Conservation (phyloP, 202 grass and related monocot genomes). For the Setaria italica region DNA sequence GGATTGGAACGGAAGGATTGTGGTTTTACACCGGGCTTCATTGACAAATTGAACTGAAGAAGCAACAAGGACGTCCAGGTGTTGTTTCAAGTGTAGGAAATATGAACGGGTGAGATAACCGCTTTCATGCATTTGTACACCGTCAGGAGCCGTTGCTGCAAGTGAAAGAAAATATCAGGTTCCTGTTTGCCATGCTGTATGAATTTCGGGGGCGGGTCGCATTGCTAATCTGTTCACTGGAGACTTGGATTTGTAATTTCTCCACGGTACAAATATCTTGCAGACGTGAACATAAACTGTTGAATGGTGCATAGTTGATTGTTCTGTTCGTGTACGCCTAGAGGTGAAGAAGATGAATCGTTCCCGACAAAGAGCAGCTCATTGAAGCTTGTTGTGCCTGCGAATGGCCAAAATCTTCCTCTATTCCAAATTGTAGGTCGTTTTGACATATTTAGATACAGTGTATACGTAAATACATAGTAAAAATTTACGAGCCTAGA, state of each 20-base stretch:
- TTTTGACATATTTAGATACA: too few relatives aligned
- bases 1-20: not conserved
- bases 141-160: not conserved
- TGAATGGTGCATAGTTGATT: too few relatives aligned
- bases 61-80: not conserved
- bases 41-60: constrained; percentile 18
- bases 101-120: not conserved
- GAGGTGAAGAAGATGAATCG: not conserved
- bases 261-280: not conserved
- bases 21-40: constrained; percentile 1
- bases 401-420: not conserved
- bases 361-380: not conserved
- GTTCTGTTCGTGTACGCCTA: not conserved
- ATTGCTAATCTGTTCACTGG: not conserved
- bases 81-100: not conserved
- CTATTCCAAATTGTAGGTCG: too few relatives aligned
- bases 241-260: constrained; percentile 6
- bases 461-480: too few relatives aligned
- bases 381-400: not conserved
- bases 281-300: not conserved
- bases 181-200: not conserved
- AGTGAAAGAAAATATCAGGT: not conserved
- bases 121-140: not conserved
- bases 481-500: too few relatives aligned
- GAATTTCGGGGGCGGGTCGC: not conserved